Evolutionary conservation across 139 green algal genomes (phyloP).

Genomic region (Coccomyxa sp.): DNA sequence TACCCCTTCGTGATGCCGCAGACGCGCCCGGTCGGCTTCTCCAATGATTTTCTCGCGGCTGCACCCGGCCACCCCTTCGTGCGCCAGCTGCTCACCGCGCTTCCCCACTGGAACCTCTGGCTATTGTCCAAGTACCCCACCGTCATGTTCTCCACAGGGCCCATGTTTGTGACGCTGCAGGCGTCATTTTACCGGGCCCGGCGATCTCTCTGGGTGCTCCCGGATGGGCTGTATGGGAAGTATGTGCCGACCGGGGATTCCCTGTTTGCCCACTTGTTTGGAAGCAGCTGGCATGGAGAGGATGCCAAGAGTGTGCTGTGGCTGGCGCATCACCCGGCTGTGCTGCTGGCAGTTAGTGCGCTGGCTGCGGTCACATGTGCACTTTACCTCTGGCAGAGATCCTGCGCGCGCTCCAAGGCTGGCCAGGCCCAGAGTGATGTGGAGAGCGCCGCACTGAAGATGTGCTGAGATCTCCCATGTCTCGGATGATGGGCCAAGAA

Average conservation of each 20-base stretch:
- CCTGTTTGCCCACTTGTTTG: constrained; percentile 45
- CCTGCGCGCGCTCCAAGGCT: not conserved
- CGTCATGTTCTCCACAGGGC: constrained; percentile 57
- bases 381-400: not conserved
- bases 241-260: constrained; percentile 23
- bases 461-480: not conserved
- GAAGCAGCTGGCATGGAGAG: constrained; percentile 44
- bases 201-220: constrained; percentile 29
- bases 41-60: constrained; percentile 48
- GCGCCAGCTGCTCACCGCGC: constrained; percentile 5
- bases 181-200: constrained; percentile 1
- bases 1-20: constrained; percentile 40
- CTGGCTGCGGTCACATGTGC: not conserved
- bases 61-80: constrained; percentile 28
- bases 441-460: not conserved
- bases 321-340: constrained; percentile 28
- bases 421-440: not conserved
- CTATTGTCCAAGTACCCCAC: constrained; percentile 46
- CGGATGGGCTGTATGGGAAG: constrained; percentile 41
- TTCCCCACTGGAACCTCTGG: constrained; percentile 38
- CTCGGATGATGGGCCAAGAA: no score
- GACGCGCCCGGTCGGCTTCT: constrained; percentile 46
- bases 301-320: constrained; percentile 47
- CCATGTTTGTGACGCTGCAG: constrained; percentile 53
- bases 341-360: not conserved